Percentiles rank a stretch among this genome's conserved stretches.
Evolutionary conservation across 768 basidiomycete species (phyloP).

Genomic region (Kwoniella pini): DNA sequence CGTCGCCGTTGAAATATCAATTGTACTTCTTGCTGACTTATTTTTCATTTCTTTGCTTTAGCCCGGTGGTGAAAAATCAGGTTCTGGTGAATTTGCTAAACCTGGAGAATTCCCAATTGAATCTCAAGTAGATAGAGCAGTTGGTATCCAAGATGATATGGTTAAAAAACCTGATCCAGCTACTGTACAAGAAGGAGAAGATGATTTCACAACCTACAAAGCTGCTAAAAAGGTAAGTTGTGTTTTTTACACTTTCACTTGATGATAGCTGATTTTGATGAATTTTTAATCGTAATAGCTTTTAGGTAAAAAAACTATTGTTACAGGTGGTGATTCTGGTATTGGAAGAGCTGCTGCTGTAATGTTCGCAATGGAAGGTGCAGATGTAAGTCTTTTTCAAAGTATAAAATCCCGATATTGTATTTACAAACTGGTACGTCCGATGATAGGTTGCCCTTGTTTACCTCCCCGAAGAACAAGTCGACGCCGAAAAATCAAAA

Average conservation of each 20-base stretch:
- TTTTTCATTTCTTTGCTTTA: background rate
- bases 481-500: constrained; percentile 56
- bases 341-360: constrained; percentile 59
- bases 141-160: constrained; percentile 54
- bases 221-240: constrained; percentile 46
- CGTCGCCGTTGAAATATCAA: too few species aligned
- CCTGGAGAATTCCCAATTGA: constrained; percentile 47
- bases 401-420: too few species aligned
- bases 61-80: constrained; percentile 13
- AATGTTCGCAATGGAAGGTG: constrained; percentile 57
- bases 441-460: constrained; percentile 50
- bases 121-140: constrained; percentile 45
- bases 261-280: constrained; percentile 27
- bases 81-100: constrained; percentile 38
- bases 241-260: background rate
- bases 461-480: constrained; percentile 63
- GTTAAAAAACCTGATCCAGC: constrained; percentile 43
- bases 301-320: constrained; percentile 59
- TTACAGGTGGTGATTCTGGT: constrained; percentile 62
- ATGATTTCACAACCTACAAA: constrained; percentile 53
- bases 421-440: too few species aligned
- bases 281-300: constrained; percentile 53
- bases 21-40: background rate
- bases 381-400: constrained; percentile 49
- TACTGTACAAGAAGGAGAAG: constrained; percentile 49